These are phyloP conservation scores for Diutina mesorugosa DNA, from an alignment of 1,139 yeast genomes.

Conservation along the genomic window DNA sequence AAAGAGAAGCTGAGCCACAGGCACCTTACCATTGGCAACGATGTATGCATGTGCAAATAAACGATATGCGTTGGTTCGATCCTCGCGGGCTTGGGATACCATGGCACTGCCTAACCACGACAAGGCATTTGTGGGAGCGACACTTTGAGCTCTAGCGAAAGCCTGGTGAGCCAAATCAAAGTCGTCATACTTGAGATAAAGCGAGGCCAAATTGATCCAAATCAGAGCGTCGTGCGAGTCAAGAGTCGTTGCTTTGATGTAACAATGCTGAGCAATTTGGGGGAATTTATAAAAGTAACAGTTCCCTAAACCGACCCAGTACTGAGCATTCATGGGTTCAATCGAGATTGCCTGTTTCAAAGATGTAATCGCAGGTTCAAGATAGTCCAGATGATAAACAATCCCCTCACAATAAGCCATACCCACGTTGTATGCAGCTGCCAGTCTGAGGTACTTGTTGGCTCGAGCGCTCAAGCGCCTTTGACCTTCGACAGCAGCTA, in stretches of 20 bases:
- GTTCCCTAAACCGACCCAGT: constrained; percentile 79
- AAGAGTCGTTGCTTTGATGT: constrained; percentile 65
- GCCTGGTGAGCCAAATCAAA: constrained; percentile 62
- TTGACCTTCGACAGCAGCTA: background rate
- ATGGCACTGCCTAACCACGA: constrained; percentile 88
- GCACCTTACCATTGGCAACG: constrained; percentile 60
- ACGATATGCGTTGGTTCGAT: constrained; percentile 34
- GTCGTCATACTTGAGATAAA: constrained; percentile 63
- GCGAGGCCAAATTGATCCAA: constrained; percentile 76
- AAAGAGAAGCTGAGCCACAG: constrained; percentile 61
- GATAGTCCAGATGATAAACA: background rate
- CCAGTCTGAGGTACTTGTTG: constrained; percentile 42
- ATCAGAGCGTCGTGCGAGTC: constrained; percentile 55
- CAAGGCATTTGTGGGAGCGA: constrained; percentile 64
- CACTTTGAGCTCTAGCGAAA: constrained; percentile 61
- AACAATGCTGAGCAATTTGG: constrained; percentile 81
- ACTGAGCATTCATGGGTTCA: constrained; percentile 56
- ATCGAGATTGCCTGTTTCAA: constrained; percentile 51
- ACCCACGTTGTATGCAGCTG: constrained; percentile 60
- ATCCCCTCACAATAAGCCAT: constrained; percentile 36
- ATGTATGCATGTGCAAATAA: constrained; percentile 69
- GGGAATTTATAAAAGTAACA: constrained; percentile 49
- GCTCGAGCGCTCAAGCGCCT: constrained; percentile 5
- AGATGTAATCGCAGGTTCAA: constrained; percentile 40
- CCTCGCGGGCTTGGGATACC: constrained; percentile 47